These are phyloP conservation scores for Thelephora terrestris DNA, from an alignment of 1,284 basidiomycete genomes.

Conservation along the genomic window DNA sequence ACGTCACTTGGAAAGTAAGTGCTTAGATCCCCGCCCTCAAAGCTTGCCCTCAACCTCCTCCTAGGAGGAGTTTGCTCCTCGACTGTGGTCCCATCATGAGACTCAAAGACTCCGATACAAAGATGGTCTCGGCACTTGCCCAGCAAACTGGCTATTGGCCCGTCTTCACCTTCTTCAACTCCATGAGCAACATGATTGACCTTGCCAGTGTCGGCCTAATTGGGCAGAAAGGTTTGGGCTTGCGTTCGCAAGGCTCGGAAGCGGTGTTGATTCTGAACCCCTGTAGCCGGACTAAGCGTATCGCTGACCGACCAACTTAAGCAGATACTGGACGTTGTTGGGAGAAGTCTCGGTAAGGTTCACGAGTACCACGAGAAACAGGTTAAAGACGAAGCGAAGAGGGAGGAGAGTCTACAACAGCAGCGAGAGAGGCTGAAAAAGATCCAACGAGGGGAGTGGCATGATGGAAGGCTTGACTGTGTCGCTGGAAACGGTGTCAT, in stretches of 20 bases:
- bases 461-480: constrained; percentile 74
- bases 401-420: constrained; percentile 25
- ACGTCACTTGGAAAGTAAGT: constrained; percentile 49
- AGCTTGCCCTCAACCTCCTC: neutral
- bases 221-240: constrained; percentile 80
- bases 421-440: constrained; percentile 37
- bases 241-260: neutral
- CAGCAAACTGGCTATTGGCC: constrained; percentile 87
- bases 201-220: constrained; percentile 90
- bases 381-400: constrained; percentile 29
- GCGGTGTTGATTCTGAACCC: constrained; percentile 4
- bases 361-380: constrained; percentile 40
- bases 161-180: constrained; percentile 82
- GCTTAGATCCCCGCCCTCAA: constrained; percentile 1
- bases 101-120: constrained; percentile 57
- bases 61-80: constrained; percentile 63
- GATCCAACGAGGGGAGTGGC: constrained; percentile 55
- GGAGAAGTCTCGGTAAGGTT: constrained; percentile 60
- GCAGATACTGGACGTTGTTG: constrained; percentile 77
- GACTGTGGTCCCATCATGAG: constrained; percentile 76
- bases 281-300: constrained; percentile 74
- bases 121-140: constrained; percentile 63
- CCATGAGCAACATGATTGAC: constrained; percentile 81
- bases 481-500: constrained; percentile 78
- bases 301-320: constrained; percentile 83